Conservation (phyloP, 1,139 yeast species). For the Candida frijolesensis region DNA sequence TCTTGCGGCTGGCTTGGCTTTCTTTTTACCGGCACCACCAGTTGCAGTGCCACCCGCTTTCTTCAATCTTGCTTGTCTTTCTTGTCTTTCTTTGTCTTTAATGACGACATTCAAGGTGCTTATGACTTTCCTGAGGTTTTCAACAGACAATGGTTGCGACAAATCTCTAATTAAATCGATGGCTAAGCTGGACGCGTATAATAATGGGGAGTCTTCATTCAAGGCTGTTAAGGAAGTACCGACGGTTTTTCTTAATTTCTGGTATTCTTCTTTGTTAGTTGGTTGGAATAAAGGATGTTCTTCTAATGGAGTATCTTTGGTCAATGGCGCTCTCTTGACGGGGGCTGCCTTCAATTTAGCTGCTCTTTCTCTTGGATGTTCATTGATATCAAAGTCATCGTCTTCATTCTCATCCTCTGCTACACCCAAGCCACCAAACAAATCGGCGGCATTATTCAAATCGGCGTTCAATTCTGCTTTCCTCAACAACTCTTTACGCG, state of each 20-base stretch:
- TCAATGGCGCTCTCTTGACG: slow-evolving; percentile 41
- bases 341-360: slow-evolving; percentile 29
- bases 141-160: slow-evolving; percentile 77
- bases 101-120: slow-evolving; percentile 81
- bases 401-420: slow-evolving; percentile 43
- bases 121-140: slow-evolving; percentile 80
- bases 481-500: slow-evolving; percentile 71
- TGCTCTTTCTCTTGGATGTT: slow-evolving; percentile 65
- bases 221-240: slow-evolving; percentile 66
- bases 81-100: slow-evolving; percentile 87
- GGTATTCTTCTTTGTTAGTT: slow-evolving; percentile 77
- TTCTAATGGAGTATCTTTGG: slow-evolving; percentile 70
- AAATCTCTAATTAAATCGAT: slow-evolving; percentile 86
- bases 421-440: slow-evolving; percentile 82
- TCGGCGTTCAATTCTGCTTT: slow-evolving; percentile 84
- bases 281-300: slow-evolving; percentile 81
- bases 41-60: slow-evolving; percentile 85
- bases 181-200: slow-evolving; percentile 75
- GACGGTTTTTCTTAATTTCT: slow-evolving; percentile 78
- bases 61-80: slow-evolving; percentile 79
- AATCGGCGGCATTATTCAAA: slow-evolving; percentile 87
- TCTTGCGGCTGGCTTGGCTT: slow-evolving; percentile 75
- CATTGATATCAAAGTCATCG: slow-evolving; percentile 37
- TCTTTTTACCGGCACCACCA: slow-evolving; percentile 95
- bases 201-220: slow-evolving; percentile 61